Percentiles rank a stretch among this genome's conserved stretches.
phyloP scores from a whole-genome alignment of 352 stramenopile species.

The Chrysophaeum taylorii region DNA sequence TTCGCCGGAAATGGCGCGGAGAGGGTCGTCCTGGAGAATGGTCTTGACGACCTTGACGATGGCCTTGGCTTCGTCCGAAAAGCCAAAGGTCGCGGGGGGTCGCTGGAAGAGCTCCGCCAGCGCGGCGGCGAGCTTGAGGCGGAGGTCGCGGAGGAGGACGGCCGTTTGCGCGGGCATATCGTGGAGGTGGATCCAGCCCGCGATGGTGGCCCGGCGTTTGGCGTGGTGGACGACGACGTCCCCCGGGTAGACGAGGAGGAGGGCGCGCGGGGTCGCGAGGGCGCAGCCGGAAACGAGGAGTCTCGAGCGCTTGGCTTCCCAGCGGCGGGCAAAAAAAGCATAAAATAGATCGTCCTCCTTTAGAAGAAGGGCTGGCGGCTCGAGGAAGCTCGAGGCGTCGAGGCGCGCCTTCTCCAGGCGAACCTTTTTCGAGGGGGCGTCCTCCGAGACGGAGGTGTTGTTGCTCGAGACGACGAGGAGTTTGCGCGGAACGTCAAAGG shows the following conservation, averaged over 20 bases:
- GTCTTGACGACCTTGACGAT: conserved; percentile 2
- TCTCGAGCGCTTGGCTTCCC: neutral
- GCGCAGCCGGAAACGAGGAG: neutral
- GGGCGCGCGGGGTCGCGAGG: conserved; percentile 1
- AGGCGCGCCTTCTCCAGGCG: neutral
- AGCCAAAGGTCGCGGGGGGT: neutral
- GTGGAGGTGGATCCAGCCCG: neutral
- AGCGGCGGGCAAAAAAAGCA: conserved; percentile 3
- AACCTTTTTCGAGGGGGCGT: neutral
- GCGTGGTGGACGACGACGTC: neutral
- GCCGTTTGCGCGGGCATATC: conserved; percentile 1
- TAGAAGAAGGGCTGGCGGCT: too few relatives aligned
- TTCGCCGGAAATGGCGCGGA: conserved; percentile 6
- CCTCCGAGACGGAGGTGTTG: neutral
- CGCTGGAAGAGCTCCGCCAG: neutral
- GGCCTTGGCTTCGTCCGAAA: neutral
- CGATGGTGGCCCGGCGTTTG: neutral
- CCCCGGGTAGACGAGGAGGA: conserved; percentile 12
- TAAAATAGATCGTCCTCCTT: too few relatives aligned
- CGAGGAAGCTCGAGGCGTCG: neutral
- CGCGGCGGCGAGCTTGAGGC: neutral
- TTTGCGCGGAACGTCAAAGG: too few relatives aligned
- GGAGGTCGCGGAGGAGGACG: neutral
- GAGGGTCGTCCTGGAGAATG: neutral
- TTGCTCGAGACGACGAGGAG: too few relatives aligned